Evolutionary conservation across 2,329 filamentous ascomycete species (phyloP).

Genomic region (Ophiostoma australiae): DNA sequence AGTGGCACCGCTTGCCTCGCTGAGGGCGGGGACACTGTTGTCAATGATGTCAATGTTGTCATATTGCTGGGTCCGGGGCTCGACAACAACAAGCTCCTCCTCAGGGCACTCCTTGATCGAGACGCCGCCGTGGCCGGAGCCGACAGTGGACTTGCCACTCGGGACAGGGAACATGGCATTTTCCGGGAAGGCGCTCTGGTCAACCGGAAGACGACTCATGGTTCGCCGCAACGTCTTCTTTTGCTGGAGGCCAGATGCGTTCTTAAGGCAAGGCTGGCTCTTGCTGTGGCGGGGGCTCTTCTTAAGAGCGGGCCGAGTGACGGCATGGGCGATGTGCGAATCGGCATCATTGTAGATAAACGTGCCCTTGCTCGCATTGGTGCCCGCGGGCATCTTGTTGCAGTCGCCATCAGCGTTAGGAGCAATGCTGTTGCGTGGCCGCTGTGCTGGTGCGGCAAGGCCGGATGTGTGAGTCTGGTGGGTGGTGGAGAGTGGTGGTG

Average conservation of each 20-base stretch:
- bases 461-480: conserved; percentile 3
- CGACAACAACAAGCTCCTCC: neutral
- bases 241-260: conserved; percentile 22
- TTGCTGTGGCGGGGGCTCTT: conserved; percentile 46
- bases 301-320: conserved; percentile 15
- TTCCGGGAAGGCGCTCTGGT: conserved; percentile 19
- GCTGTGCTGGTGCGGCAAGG: conserved; percentile 26
- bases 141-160: neutral
- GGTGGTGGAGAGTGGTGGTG: conserved; percentile 26
- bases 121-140: neutral
- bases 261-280: conserved; percentile 50
- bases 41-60: too few species aligned
- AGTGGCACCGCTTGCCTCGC: neutral
- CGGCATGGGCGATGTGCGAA: neutral
- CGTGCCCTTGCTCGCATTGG: conserved; percentile 14
- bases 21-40: too few species aligned
- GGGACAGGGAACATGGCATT: conserved; percentile 18
- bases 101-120: neutral
- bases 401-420: conserved; percentile 12
- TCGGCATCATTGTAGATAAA: conserved; percentile 15
- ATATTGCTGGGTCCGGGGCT: neutral
- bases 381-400: conserved; percentile 12
- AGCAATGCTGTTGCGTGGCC: conserved; percentile 16
- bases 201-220: conserved; percentile 26
- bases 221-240: conserved; percentile 26